Base-by-base conservation (phyloP, 805 yeast genomes). In the Suhomyces emberorum region DNA sequence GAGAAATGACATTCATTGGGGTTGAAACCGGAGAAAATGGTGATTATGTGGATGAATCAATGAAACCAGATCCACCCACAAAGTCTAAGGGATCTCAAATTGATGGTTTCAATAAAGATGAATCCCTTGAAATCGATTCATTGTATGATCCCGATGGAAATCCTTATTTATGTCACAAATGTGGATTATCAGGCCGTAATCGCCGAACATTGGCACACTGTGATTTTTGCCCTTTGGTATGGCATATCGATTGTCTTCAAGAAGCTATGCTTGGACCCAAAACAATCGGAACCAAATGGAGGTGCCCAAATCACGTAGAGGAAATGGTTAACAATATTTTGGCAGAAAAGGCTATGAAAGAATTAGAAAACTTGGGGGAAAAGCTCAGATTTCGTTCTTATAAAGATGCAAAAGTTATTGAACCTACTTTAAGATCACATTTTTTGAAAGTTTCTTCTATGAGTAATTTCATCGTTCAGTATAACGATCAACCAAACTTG, bases 211-310 rank as follows among this genome's bases (percentile, higher is more conserved):
- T 89, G 14, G 74, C 81, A 11, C 77, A 76, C 38, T 89, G 98
- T 58, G 96, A 88, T 51, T 84, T 81, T 51, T 89, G 98, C 58
- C 69, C 82, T 0, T 65, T 83, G 3, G 74, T 80, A 12, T 89
- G 95, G 95, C 98, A 89, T 61, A 59, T 89, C 31, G 96, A 91
- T 59, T 89, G 98, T 58, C 59, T 89, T 11, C 69, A 74, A 34
- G 84, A 86, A 1, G 95, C 96, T 1, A 63, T 87, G 47, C 71
- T 86, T 11, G 69, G 82, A 4, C 76, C 82, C 14, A 86, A 87
- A 49, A 79, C 82, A 27, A 55, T 85, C 29, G 95, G 93, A 2
- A 69, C 70, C 30, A 85, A 81, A 57, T 91, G 96, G 98, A 80
- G 77, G 63, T 93, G 96, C 59, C 98, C 96, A 2, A 82, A 84